Conservation (phyloP, 2,329 filamentous ascomycete species). For the Chaetomium globosum region DNA sequence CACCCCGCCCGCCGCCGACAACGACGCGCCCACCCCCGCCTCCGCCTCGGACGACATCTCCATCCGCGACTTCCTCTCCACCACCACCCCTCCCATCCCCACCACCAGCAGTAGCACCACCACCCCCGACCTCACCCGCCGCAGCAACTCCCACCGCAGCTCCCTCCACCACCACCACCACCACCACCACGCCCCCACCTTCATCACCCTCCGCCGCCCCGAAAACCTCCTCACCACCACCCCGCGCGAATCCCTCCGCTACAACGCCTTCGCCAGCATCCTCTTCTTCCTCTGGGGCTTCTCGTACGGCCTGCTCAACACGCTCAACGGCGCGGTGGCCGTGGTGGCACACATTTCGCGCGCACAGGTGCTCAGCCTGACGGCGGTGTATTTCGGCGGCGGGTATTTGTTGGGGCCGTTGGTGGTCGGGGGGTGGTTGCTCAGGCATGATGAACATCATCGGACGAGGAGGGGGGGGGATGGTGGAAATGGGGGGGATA, state of each 20-base stretch:
- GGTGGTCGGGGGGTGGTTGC: constrained; percentile 67
- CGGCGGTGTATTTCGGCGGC: constrained; percentile 63
- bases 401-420: constrained; percentile 58
- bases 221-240: constrained; percentile 72
- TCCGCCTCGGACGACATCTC: constrained; percentile 30
- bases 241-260: constrained; percentile 66
- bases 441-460: constrained; percentile 67
- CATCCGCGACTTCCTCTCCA: constrained; percentile 33
- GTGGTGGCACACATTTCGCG: constrained; percentile 62
- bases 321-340: constrained; percentile 73
- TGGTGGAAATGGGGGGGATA: not conserved
- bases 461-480: not conserved
- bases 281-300: constrained; percentile 90
- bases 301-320: constrained; percentile 83
- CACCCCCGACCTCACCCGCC: not conserved
- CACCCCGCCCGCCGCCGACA: constrained; percentile 10
- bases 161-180: not conserved
- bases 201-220: constrained; percentile 69
- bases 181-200: constrained; percentile 40
- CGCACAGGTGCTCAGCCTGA: constrained; percentile 67
- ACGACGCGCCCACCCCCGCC: not conserved
- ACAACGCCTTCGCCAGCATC: constrained; percentile 73
- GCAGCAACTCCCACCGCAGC: not conserved
- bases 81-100: not conserved
- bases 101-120: not conserved